Percentiles rank a stretch among this genome's conserved stretches.
Conservation (phyloP, 2,329 filamentous ascomycete species). For the Aspergillus sp. region DNA sequence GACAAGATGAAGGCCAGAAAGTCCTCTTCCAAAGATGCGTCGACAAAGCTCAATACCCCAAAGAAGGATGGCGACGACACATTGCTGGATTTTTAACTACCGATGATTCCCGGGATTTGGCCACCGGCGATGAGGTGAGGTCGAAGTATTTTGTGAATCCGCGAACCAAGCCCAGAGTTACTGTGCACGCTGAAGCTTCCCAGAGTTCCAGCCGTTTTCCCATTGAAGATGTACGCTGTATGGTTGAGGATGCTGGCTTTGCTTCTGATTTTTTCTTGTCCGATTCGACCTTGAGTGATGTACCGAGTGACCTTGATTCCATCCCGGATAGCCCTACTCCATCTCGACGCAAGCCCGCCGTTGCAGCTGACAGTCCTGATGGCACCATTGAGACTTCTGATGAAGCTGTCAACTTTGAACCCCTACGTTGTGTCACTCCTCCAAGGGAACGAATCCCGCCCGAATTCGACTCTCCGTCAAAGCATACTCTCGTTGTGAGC, state of each 20-base stretch:
- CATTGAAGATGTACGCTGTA: conserved; percentile 21
- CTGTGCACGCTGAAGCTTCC: neutral
- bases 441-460: conserved; percentile 2
- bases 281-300: conserved; percentile 42
- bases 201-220: neutral
- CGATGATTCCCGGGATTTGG: conserved; percentile 45
- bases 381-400: neutral
- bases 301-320: conserved; percentile 35
- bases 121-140: conserved; percentile 44
- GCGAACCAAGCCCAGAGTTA: neutral
- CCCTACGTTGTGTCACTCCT: neutral
- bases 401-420: neutral
- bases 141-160: conserved; percentile 39
- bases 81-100: conserved; percentile 43
- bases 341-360: neutral
- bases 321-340: conserved; percentile 11
- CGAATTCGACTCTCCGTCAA: neutral
- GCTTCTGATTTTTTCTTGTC: conserved; percentile 32
- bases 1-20: neutral
- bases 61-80: conserved; percentile 1
- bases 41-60: neutral
- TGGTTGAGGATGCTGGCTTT: conserved; percentile 22
- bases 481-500: neutral
- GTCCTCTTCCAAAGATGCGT: neutral
- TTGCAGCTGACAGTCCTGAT: neutral